Evolutionary conservation across 1,284 basidiomycete genomes (phyloP), one percentile per base, ranked within the genome.

Genomic region (Malassezia slooffiae): DNA sequence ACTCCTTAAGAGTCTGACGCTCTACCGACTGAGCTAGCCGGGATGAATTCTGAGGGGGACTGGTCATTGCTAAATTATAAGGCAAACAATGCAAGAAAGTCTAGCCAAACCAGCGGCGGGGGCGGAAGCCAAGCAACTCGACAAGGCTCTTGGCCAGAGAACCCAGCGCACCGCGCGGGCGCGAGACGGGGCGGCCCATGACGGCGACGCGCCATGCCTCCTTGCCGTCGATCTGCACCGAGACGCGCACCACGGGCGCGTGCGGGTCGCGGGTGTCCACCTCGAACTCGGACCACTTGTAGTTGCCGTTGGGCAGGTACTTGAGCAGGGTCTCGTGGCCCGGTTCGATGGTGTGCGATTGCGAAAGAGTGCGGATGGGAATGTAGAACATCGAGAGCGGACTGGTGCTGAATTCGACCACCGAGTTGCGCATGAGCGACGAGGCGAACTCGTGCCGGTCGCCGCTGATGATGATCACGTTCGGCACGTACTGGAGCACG

Each of bases 371-470:
- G 28, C 69, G 65, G 5, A 68, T 43, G 28, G 55, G 57, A 9
- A 70, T 48, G 56, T 65, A 61, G 48, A 68, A 63, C 64, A 80
- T 81, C 44, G 57, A 61, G 58, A 84, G 62, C 3, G 83, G 83
- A 52, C 80, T 77, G 31, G 77, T 79, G 43, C 75, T 76, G 56
- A 79, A 73, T 61, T 80, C 79, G 38, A 74, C 64, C 16, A 79
- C 72, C 9, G 73, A 71, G 10, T 74, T 49, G 7, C 51, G 50
- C 16, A 69, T 50, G 38, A 50, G 54, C 7, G 61, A 67, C 2
- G 77, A 78, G 3, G 83, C 83, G 63, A 85, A 85, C 67, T 86
- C 83, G 70, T 86, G 84, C 8, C 83, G 75, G 64, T 85, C 83
- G 15, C 67, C 65, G 38, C 60, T 65, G 21, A 67, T 71, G 33